Conservation (phyloP, 345 rosid species). For the Sonneratia caseolaris region DNA sequence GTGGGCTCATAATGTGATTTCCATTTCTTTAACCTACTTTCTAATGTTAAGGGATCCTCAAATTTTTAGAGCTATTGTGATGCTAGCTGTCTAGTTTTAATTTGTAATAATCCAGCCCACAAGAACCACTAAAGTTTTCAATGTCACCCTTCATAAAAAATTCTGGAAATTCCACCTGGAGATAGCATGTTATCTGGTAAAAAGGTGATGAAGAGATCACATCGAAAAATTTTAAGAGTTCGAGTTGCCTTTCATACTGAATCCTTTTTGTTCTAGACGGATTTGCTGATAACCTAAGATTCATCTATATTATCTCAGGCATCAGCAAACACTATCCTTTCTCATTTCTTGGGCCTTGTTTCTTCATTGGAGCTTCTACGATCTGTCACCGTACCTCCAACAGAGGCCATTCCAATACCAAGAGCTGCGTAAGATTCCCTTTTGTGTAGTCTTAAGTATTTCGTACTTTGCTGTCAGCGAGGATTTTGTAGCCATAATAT, state of each 20-base stretch:
- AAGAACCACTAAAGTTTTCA: not conserved
- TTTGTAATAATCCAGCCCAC: not conserved
- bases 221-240: not conserved
- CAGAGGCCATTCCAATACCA: conserved; percentile 42
- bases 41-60: not conserved
- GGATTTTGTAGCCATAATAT: not conserved
- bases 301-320: conserved; percentile 49
- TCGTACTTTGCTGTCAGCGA: not conserved
- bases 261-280: not conserved
- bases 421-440: conserved; percentile 33
- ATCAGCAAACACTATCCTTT: conserved; percentile 83
- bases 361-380: conserved; percentile 88
- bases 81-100: not conserved
- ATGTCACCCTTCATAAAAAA: not conserved
- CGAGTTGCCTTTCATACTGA: not conserved
- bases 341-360: conserved; percentile 87
- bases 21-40: not conserved
- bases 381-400: conserved; percentile 67
- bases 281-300: not conserved
- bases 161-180: not conserved
- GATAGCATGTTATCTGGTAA: not conserved
- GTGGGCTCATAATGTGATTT: not conserved
- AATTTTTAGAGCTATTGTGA: not conserved
- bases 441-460: not conserved
- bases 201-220: not conserved